A percentile compares a stretch with the other conserved stretches of the same genome.
Evolutionary conservation across 2,329 filamentous ascomycete genomes (phyloP).

Genomic region (Cordyceps cateniannulata): DNA sequence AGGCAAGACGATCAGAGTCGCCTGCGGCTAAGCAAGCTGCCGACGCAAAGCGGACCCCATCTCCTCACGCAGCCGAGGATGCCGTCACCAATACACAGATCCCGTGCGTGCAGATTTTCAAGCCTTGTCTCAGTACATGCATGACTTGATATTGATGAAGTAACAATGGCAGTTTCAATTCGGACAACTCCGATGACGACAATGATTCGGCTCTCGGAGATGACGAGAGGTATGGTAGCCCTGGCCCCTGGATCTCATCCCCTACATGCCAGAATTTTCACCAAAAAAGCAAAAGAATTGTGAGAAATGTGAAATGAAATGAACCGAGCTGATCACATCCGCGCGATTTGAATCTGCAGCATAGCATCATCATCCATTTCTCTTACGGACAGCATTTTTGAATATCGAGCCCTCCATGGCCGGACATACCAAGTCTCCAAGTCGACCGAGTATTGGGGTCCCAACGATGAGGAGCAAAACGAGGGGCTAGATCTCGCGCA

Average conservation of each 20-base stretch:
- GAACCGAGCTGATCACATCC: not conserved
- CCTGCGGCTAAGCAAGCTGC: not conserved
- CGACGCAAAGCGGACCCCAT: not conserved
- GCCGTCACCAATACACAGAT: constrained; percentile 6
- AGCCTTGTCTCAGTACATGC: not conserved
- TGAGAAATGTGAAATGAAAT: too few species aligned
- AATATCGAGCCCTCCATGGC: constrained; percentile 26
- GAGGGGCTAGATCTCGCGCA: constrained; percentile 22
- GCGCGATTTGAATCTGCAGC: constrained; percentile 10
- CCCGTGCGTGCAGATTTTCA: not conserved
- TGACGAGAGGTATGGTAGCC: constrained; percentile 6
- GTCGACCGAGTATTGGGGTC: constrained; percentile 23
- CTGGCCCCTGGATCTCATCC: not conserved
- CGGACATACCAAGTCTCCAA: constrained; percentile 25
- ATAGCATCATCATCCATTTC: constrained; percentile 24
- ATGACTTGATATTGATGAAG: not conserved
- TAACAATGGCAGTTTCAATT: not conserved
- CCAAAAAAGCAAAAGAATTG: too few species aligned
- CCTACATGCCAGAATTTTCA: too few species aligned
- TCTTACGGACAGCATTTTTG: constrained; percentile 26
- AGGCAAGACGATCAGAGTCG: not conserved
- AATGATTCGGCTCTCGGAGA: constrained; percentile 21
- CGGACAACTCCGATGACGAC: constrained; percentile 16
- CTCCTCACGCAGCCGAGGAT: not conserved
- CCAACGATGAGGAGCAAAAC: constrained; percentile 22